Percentiles rank a stretch among this genome's conserved stretches.
Evolutionary conservation across 768 basidiomycete species (phyloP).

Genomic region (Omphalotus guepiniiformis): DNA sequence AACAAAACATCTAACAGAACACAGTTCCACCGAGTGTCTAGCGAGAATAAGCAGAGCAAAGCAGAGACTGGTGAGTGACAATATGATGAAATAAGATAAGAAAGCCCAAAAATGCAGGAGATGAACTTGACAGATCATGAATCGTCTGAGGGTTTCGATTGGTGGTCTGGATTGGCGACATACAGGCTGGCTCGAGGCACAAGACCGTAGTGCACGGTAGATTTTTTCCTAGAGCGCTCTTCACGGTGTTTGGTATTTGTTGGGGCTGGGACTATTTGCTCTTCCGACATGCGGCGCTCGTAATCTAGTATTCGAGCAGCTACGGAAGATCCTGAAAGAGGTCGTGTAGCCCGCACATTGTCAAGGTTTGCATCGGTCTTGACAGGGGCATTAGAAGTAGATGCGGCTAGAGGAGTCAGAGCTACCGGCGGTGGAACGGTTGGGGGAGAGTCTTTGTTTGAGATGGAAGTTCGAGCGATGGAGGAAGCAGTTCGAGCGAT

Average conservation of each 20-base stretch:
- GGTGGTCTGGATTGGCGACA: constrained; percentile 67
- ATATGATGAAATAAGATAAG: neutral
- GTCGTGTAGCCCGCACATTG: constrained; percentile 14
- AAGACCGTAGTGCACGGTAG: constrained; percentile 58
- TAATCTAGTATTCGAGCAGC: constrained; percentile 51
- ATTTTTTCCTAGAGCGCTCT: constrained; percentile 35
- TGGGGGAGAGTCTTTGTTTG: constrained; percentile 14
- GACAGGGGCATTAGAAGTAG: neutral
- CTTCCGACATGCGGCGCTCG: constrained; percentile 56
- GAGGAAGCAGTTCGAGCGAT: constrained; percentile 7
- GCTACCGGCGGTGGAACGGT: constrained; percentile 5
- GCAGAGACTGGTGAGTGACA: neutral
- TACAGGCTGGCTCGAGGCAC: constrained; percentile 60
- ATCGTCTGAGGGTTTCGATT: constrained; percentile 13
- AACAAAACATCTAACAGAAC: neutral
- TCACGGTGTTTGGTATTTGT: constrained; percentile 40
- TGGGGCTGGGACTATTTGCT: constrained; percentile 28
- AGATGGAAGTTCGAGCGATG: constrained; percentile 7
- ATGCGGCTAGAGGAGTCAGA: constrained; percentile 9
- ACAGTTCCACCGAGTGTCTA: neutral
- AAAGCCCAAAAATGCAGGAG: constrained; percentile 2
- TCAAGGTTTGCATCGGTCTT: neutral
- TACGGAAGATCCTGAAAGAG: constrained; percentile 32
- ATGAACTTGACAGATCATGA: constrained; percentile 3
- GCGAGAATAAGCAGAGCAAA: neutral